These are phyloP conservation scores for Casuarina glauca DNA, from an alignment of 306 rosid genomes.

Conservation along the genomic window DNA sequence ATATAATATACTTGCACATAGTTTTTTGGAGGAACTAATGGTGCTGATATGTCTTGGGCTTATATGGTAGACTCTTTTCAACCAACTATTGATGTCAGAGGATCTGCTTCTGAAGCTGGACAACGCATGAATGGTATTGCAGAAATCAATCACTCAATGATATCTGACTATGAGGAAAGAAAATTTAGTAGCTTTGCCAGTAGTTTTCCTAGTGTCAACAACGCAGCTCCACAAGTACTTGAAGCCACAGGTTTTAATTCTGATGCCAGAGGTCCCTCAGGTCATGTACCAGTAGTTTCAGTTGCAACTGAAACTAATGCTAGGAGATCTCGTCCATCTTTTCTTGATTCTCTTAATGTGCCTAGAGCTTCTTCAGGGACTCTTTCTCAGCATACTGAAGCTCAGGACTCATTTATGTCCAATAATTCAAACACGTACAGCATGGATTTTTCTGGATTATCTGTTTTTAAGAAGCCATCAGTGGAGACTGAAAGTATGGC, in stretches of 20 bases:
- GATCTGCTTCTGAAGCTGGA: conserved; percentile 41
- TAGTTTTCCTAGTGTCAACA: conserved; percentile 39
- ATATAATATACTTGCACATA: conserved; percentile 5
- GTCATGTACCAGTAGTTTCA: conserved; percentile 43
- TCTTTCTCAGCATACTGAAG: conserved; percentile 42
- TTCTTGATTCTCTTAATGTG: conserved; percentile 79
- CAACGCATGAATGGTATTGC: conserved; percentile 31
- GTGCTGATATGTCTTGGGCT: conserved; percentile 19
- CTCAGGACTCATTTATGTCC: conserved; percentile 41
- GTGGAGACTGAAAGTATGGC: conserved; percentile 41
- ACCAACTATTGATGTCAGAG: conserved; percentile 21
- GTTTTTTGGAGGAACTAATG: conserved; percentile 28
- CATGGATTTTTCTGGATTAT: conserved; percentile 39
- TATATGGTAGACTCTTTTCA: conserved; percentile 32
- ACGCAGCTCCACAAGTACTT: conserved; percentile 41
- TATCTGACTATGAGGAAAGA: conserved; percentile 43
- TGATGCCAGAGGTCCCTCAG: conserved; percentile 45
- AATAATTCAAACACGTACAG: conserved; percentile 41
- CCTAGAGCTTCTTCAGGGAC: conserved; percentile 54
- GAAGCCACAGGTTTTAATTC: conserved; percentile 40
- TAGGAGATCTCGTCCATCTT: conserved; percentile 79
- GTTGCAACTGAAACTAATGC: conserved; percentile 54
- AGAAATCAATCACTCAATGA: conserved; percentile 39
- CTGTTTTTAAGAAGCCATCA: conserved; percentile 45
- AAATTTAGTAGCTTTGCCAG: conserved; percentile 32